Percentiles rank a stretch among this genome's conserved stretches.
Evolutionary conservation across 202 grass and related monocot species (phyloP).

Genomic region (Schoenoplectus tabernaemontani): DNA sequence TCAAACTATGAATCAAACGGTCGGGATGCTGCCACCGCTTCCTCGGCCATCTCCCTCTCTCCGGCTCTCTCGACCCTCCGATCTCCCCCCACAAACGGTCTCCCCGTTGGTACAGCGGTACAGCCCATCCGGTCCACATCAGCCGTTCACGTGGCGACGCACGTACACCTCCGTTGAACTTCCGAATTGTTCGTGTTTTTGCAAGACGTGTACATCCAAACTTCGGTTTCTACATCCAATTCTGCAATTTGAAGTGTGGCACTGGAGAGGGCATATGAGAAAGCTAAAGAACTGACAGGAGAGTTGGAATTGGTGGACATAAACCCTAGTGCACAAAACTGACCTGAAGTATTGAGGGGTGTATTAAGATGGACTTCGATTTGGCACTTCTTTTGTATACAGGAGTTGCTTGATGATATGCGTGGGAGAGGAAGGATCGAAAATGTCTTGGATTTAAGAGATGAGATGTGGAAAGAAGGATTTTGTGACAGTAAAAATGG

Average conservation of each 20-base stretch:
- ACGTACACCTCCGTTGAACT: too few relatives aligned
- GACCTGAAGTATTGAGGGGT: slow-evolving; percentile 27
- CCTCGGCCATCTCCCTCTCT: too few relatives aligned
- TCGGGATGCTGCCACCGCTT: not conserved
- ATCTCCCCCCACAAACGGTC: too few relatives aligned
- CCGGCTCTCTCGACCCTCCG: too few relatives aligned
- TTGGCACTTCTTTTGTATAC: slow-evolving; percentile 40
- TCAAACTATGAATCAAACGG: not conserved
- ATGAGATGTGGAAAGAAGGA: not conserved
- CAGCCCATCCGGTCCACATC: too few relatives aligned
- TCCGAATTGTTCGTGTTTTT: too few relatives aligned
- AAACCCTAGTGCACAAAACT: slow-evolving; percentile 24
- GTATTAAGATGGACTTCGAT: slow-evolving; percentile 26
- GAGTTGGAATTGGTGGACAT: slow-evolving; percentile 32
- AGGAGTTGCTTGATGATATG: slow-evolving; percentile 35
- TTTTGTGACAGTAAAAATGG: too few relatives aligned
- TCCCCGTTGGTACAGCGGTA: too few relatives aligned
- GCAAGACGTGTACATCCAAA: too few relatives aligned
- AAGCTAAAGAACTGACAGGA: slow-evolving; percentile 41
- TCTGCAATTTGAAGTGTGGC: too few relatives aligned
- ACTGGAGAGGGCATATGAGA: not conserved
- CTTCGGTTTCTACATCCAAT: too few relatives aligned
- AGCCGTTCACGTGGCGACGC: too few relatives aligned
- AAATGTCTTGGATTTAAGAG: not conserved
- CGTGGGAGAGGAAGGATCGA: not conserved